Evolutionary conservation across 805 yeast genomes (phyloP).

Genomic region (Kurtzmaniella cleridarum): DNA sequence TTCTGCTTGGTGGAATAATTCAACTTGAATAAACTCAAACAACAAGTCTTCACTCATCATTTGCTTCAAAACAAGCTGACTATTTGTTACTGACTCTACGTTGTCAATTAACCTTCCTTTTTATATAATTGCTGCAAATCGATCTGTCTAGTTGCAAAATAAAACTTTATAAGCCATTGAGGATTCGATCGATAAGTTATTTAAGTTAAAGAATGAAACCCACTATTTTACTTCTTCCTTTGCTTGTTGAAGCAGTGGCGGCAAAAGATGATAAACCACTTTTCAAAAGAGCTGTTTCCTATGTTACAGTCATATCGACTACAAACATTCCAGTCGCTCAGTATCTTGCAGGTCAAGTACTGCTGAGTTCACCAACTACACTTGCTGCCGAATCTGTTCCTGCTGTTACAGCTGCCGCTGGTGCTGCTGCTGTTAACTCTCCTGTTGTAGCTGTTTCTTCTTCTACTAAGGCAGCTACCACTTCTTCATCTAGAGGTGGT

Average conservation of each 20-base stretch:
- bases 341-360: slow-evolving; percentile 1
- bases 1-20: too few species aligned
- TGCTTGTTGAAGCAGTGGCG: not conserved
- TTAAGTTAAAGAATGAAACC: not conserved
- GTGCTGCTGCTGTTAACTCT: slow-evolving; percentile 23
- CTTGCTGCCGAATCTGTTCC: slow-evolving; percentile 6
- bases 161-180: too few species aligned
- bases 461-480: slow-evolving; percentile 18
- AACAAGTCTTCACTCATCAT: too few species aligned
- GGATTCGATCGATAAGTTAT: too few species aligned
- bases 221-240: not conserved
- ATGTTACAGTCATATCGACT: slow-evolving; percentile 1
- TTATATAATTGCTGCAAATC: too few species aligned
- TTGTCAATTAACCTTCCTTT: too few species aligned
- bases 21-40: too few species aligned
- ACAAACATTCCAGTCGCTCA: slow-evolving; percentile 1
- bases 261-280: not conserved
- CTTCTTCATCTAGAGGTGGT: slow-evolving; percentile 2
- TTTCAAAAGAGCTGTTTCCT: slow-evolving; percentile 2
- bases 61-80: too few species aligned
- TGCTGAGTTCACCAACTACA: slow-evolving; percentile 1
- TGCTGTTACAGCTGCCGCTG: slow-evolving; percentile 10
- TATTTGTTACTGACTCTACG: too few species aligned
- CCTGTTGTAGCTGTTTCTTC: slow-evolving; percentile 23
- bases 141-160: too few species aligned